A percentile compares a stretch with the other conserved stretches of the same genome.
phyloP scores from a whole-genome alignment of 1,284 basidiomycete species.

The Puccinia brachypodii region DNA sequence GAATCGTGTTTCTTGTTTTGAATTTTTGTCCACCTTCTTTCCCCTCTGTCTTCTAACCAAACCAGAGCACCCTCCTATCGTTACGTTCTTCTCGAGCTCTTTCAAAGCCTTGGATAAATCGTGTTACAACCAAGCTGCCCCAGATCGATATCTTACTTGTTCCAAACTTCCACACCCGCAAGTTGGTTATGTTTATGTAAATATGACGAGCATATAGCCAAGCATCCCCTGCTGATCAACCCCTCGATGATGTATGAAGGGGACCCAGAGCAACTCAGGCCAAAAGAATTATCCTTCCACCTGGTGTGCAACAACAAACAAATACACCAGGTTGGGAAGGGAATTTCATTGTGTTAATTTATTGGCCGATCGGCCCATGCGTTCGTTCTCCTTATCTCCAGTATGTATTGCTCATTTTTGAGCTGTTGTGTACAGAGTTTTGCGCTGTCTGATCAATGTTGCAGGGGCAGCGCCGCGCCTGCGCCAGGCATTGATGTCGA shows the following conservation, averaged over 20 bases:
- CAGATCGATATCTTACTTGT: not conserved
- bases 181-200: not conserved
- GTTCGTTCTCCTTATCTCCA: not conserved
- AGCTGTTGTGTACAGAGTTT: not conserved
- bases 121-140: slow-evolving; percentile 12
- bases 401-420: not conserved
- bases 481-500: not conserved
- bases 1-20: slow-evolving; percentile 2
- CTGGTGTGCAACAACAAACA: not conserved
- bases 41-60: not conserved
- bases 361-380: slow-evolving; percentile 4
- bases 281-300: not conserved
- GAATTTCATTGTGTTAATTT: not conserved
- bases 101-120: not conserved
- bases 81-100: not conserved
- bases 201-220: not conserved
- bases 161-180: not conserved
- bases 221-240: not conserved
- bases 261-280: not conserved
- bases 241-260: slow-evolving; percentile 4
- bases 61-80: not conserved
- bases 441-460: not conserved
- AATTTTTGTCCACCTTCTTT: not conserved
- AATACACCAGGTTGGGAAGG: not conserved
- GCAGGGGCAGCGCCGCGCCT: slow-evolving; percentile 4